Base-by-base conservation (phyloP, 2,329 filamentous ascomycete genomes). In the Fusarium armeniacum region DNA sequence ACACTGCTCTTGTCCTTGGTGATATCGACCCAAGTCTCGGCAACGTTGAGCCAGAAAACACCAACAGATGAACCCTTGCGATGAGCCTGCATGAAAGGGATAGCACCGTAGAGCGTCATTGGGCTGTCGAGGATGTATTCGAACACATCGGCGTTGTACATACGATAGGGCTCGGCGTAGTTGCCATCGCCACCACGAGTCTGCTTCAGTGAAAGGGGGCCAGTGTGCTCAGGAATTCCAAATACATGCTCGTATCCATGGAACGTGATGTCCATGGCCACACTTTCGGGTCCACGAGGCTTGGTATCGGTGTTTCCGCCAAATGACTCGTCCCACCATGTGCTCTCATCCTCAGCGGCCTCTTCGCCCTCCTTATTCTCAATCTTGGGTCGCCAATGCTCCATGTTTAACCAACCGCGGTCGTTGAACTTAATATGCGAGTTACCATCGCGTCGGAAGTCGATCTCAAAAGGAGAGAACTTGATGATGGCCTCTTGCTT, bases 281-380 rank as follows among this genome's bases (percentile, higher is more conserved):
- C 86, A 77, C 94, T 96, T 81, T 99, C 96, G 0, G 96, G 96
- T 2, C 96, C 96, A 75, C 90, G 90, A n/a, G 96, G 95, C 81
- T 99, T 99, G 7, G 91, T 89, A 79, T 99, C 96, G 0, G 94
- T 98, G 78, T 96, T 97, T 65, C 95, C 94, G 69, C 95, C 95
- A 79, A 99, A 99, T 1, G 87, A 89, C 83, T 99, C 96, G 9
- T 99, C 96, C 96, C 96, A 99, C 93, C 94, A 98, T 5, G 94
- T 98, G 81, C 90, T 92, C 77, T 98, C 92, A 70, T 96, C 92
- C 69, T 91, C 88, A 16, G 84, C 85, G 13, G 80, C 78, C 15
- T 89, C 88, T 65, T 85, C 83, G 70, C 87, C 88, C 69, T 85
- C 83, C 11, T 81, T 77, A 72, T 85, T 83, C 43, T 97, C 94